Base-by-base conservation (phyloP, 495 filamentous ascomycete species). In the Aspergillus conjunctus region DNA sequence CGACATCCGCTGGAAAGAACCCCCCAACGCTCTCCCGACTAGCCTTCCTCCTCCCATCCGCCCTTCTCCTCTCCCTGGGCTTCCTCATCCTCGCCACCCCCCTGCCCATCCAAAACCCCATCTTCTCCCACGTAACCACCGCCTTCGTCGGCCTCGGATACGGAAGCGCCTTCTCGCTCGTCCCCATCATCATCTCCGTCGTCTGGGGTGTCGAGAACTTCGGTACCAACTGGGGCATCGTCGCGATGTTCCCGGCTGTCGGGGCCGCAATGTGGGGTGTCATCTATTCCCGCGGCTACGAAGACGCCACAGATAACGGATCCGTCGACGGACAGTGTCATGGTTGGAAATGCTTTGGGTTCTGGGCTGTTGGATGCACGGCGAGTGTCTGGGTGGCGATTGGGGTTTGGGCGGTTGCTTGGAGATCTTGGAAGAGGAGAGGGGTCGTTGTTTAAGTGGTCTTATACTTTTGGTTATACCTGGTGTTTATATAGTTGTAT, bases 131-230 rank as follows among this genome's bases (percentile, higher is more conserved):
- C 79, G 68, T 92, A 26, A 87, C 93, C 18, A 93, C 89, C 9
- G 83, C 87, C 0, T 77, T 91, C 12, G 83, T 97, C 32, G 94
- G 94, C 31, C 84, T 92, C 37, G 93, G 93, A 43, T 98, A 98
- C 68, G 94, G 94, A 48, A 91, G 92, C 26, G 84, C 90, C 41
- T 98, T 98, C 76, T 89, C 86, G 41, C 82, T 98, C 14, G 85
- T 87, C 0, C 94, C 94, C 4, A 97, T 97, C 68, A 89, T 97
- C 60, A 87, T 97, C 64, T 89, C 85, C 54, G 91, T 97, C 22
- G 92, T 98, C 46, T 98, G 94, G 94, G 94, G 94, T 37, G 92
- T 96, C 2, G 91, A 97, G 76, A 98, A 98, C 73, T 98, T 98
- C 71, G 94, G 91, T 59, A 98, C 94, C 3, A 98, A 98, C 66